phyloP scores from a whole-genome alignment of 2,329 filamentous ascomycete species.

The Scopulariopsis brevicaulis region DNA sequence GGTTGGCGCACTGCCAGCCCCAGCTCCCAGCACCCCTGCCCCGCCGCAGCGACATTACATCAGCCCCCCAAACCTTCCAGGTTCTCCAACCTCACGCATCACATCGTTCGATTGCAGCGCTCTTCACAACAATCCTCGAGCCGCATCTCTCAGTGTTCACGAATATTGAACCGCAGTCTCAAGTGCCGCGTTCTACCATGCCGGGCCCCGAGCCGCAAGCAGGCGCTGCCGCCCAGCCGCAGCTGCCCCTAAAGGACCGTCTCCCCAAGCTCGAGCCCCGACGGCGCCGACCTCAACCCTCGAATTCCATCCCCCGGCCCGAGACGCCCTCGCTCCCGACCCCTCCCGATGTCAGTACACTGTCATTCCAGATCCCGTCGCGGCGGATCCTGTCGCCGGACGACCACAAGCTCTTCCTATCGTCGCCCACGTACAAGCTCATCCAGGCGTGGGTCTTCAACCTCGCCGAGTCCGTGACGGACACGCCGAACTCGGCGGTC shows the following conservation, averaged over 20 bases:
- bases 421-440: conserved; percentile 64
- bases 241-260: conserved; percentile 23
- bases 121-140: background rate
- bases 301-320: conserved; percentile 55
- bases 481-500: conserved; percentile 54
- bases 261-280: conserved; percentile 60
- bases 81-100: background rate
- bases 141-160: background rate
- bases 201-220: background rate
- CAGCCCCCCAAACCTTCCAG: background rate
- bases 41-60: background rate
- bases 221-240: conserved; percentile 15
- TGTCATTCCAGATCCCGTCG: conserved; percentile 55
- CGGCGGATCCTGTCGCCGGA: conserved; percentile 70
- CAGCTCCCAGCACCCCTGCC: background rate
- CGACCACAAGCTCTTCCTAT: conserved; percentile 74
- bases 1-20: background rate
- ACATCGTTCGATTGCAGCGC: conserved; percentile 7
- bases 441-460: conserved; percentile 78
- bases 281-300: conserved; percentile 32
- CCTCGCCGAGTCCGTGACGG: conserved; percentile 70
- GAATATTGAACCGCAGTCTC: background rate
- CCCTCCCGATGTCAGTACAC: conserved; percentile 48
- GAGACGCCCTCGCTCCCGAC: conserved; percentile 63
- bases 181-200: background rate